Base-by-base conservation (phyloP, 2,329 filamentous ascomycete species). In the Drechmeria coniospora region DNA sequence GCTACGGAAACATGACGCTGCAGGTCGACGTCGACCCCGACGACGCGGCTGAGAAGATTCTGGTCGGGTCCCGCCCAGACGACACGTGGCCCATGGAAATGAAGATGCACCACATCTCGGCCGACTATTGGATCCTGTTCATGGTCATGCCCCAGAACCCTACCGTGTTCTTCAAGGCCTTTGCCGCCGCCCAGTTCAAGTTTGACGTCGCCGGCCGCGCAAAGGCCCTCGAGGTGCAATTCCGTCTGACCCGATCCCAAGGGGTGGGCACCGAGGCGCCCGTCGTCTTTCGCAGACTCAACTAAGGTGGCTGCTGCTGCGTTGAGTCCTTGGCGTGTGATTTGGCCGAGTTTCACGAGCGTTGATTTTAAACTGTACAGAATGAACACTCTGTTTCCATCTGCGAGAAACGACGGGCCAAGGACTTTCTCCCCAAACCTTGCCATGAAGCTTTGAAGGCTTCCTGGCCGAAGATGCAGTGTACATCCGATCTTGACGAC, bases 1-100 rank as follows among this genome's bases (percentile, higher is more conserved):
- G 49, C 2, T 64, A 62, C 41, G 41, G 40, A 14, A 29, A 21
- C 3, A 28, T 49, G 7, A 27, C 32, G 1, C 29, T 49, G 7
- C 26, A 29, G 3, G 33, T 35, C 10, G 30, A 36, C n/a, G 23
- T 32, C 3, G 22, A 40, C 13, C 34, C 34, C 0, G 11, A 32
- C 2, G 27, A 36, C 3, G 14, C 18, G 2, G 24, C 18, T 4
- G 23, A 37, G 13, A 25, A 25, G 15, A 38, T 42, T 1, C 37
- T 49, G 3, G 31, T 41, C 5, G 38, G 38, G 1, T 34, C 42
- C 4, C 36, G 40, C 6, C 19, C 17, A 4, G 33, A 47, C 14
- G 28, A 33, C 13, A 35, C 38, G 1, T 49, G 42, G 34, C 32
- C 21, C 13, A 33, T 32, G 9, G 31, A 25, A 2, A 23, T 41